Evolutionary conservation across 306 rosid species (phyloP).

Genomic region (Albizia julibrissin): DNA sequence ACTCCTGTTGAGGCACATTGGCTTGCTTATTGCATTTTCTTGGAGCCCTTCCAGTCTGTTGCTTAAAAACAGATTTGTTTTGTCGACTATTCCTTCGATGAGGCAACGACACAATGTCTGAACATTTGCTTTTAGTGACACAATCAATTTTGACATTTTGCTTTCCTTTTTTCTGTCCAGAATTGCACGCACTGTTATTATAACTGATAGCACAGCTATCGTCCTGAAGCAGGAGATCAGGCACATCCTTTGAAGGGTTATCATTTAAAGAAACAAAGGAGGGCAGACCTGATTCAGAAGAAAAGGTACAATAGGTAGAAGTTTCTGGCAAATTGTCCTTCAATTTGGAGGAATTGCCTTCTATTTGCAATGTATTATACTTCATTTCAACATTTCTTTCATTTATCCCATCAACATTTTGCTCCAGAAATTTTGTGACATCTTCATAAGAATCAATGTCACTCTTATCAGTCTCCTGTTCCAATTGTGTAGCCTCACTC

Average conservation of each 20-base stretch:
- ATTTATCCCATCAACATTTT: no score
- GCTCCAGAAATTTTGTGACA: no score
- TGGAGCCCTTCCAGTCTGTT: slow-evolving; percentile 52
- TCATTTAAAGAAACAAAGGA: slow-evolving; percentile 34
- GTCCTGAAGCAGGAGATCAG: slow-evolving; percentile 31
- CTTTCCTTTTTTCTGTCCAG: slow-evolving; percentile 47
- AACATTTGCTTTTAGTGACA: slow-evolving; percentile 42
- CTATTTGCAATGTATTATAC: no score
- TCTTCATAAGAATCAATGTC: no score
- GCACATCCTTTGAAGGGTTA: slow-evolving; percentile 43
- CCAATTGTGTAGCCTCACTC: no score
- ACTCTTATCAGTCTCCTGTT: no score
- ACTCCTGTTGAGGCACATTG: slow-evolving; percentile 39
- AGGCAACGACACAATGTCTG: slow-evolving; percentile 33
- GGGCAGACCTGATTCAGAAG: slow-evolving; percentile 47
- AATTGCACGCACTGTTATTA: slow-evolving; percentile 30
- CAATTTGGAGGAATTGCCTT: no score
- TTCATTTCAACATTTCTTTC: no score
- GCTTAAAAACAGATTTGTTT: slow-evolving; percentile 52
- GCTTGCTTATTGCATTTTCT: slow-evolving; percentile 59
- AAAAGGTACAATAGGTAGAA: slow-evolving; percentile 24
- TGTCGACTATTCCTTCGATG: slow-evolving; percentile 53
- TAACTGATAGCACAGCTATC: slow-evolving; percentile 45
- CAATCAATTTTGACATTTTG: slow-evolving; percentile 45
- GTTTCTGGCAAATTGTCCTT: neutral